Base-by-base conservation (phyloP, 2,329 filamentous ascomycete genomes). In the Penicillium hordei region DNA sequence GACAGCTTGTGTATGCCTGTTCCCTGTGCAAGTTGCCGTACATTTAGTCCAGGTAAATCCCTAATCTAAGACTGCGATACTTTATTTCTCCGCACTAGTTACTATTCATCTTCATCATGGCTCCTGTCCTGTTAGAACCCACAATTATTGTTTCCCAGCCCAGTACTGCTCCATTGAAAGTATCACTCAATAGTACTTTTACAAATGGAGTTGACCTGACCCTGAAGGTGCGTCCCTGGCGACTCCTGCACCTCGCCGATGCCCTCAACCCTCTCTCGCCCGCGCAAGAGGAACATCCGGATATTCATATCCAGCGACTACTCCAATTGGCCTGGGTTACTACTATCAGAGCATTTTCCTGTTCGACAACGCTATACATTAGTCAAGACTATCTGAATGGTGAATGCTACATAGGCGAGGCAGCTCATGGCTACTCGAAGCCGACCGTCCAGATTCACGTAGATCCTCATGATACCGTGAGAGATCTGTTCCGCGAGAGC, bases 251-350 rank as follows among this genome's bases (percentile, higher is more conserved):
- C 6, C 53, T 63, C 2, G 33, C 52, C 12, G 54, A 63, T 36
- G 15, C 33, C n/a, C 33, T 61, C 19, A 15, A 51, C n/a, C 43
- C 34, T 25, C 34, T 43, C 10, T n/a, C 56, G 4, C 23, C 13
- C 1, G 27, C 36, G 9, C 38, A 34, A 13, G 23, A 25, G 6
- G 59, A 59, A 9, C 23, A 57, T 45, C 33, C 56, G 9, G 59
- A 61, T 42, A 48, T 61, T n/a, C 44, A 58, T 17, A 36, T 63
- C 36, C 61, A 63, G 42, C 46, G 56, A 23, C 21, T 63, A n/a
- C 27, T 63, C 3, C 61, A 63, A 27, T 46, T 61, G 9, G 61
- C 59, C 9, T 63, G 61, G 61, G n/a, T 55, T 0, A 43, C 53
- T 9, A 53, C 44, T 1, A 19, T 55, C 17, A 55, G 51, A 10